Percentiles rank a stretch among this genome's conserved stretches.
Conservation (phyloP, 2,329 filamentous ascomycete genomes). For the Pestalotiopsis sp. region DNA sequence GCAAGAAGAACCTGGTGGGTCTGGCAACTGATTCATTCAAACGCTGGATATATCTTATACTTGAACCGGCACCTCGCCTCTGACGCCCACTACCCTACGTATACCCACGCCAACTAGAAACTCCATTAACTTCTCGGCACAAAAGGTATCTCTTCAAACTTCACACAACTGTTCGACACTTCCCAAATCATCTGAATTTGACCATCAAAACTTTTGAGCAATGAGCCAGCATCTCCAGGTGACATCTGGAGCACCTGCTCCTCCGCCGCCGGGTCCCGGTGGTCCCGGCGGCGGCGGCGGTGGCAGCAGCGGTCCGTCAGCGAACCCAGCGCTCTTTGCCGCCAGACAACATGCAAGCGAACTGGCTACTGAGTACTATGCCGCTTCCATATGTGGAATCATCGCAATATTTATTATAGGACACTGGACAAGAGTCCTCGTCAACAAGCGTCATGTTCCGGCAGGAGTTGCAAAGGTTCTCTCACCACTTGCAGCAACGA, state of each 20-base stretch:
- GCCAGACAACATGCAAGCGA: conserved; percentile 13
- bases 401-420: conserved; percentile 17
- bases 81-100: background rate
- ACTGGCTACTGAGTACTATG: conserved; percentile 16
- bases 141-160: no score
- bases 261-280: no score
- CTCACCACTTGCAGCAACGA: conserved; percentile 15
- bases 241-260: background rate
- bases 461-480: conserved; percentile 7
- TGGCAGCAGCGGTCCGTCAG: background rate
- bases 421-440: conserved; percentile 17
- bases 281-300: background rate
- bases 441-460: conserved; percentile 5
- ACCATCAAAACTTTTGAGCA: background rate
- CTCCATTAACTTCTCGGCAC: background rate
- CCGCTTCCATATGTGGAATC: conserved; percentile 17
- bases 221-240: background rate
- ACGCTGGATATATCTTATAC: background rate
- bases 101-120: no score
- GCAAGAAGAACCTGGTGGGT: background rate
- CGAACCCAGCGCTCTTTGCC: conserved; percentile 10
- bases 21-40: background rate
- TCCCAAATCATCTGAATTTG: background rate
- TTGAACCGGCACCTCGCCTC: background rate
- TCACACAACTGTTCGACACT: background rate